Evolutionary conservation across 2,329 filamentous ascomycete genomes (phyloP), one percentile per base, ranked within the genome.

Genomic region (Malbranchea cinnamomea): DNA sequence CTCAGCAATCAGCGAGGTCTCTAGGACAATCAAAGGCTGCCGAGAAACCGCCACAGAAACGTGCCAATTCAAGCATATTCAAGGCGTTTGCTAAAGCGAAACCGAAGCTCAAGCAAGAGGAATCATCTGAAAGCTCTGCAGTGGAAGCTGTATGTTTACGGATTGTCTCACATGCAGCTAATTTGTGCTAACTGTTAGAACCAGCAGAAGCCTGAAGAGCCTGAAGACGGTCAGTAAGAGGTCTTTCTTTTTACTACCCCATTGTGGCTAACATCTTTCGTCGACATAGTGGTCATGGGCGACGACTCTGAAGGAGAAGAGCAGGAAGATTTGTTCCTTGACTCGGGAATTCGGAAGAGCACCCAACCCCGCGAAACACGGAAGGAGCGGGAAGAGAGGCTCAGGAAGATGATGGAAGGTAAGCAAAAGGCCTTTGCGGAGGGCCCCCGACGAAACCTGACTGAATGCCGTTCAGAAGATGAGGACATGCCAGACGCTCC

Each of bases 351-450:
- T 20, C 42, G 44, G 10, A 34, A 54, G 46, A 39, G 42, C 19
- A 51, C 53, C 2, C 57, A 59, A 37, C 48, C 34, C 24, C 50
- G 40, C 47, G 63, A 62, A 42, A 57, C 51, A 11, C 68, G 65
- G 36, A 70, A 71, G 43, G 71, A 79, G 33, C 67, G 74, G 14
- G 68, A 79, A 44, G 75, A 74, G 30, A 68, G 65, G 38, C 53
- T 84, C 27, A 66, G 65, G 32, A 68, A 71, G 42, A 83, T 84
- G 77, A 83, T 84, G 78, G 78, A 83, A 26, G 68, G 71, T 31
- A 78, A 48, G 37, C 10, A 24, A 18, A n/a, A 14, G 23, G 4
- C 11, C 19, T 22, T n/a, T 20, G 31, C 39, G 3, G 46, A n/a
- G n/a, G n/a, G n/a, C n/a, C n/a, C n/a, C n/a, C n/a, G n/a, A 41